Evolutionary conservation across 139 green algal genomes (phyloP), one percentile per base, ranked within the genome.

Genomic region (Mychonastes homosphaera): DNA sequence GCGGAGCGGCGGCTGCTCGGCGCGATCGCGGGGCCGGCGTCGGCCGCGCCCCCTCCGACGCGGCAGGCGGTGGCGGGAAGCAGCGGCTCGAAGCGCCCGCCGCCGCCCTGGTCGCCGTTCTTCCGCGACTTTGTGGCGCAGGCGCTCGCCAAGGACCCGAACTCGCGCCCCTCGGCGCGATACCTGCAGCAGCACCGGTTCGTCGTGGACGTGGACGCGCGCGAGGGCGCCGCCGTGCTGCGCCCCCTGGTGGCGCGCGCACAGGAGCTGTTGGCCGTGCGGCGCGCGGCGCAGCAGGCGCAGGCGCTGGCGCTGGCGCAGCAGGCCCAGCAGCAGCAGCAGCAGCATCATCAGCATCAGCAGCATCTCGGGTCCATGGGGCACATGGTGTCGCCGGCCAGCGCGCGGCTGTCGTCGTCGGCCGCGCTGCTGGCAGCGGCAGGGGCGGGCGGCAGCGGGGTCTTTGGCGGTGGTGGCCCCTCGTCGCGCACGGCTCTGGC

Each of bases 71-170:
- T n/a, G n/a, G n/a, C n/a, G n/a, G n/a, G n/a, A n/a, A n/a, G n/a
- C n/a, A n/a, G n/a, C n/a, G n/a, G n/a, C n/a, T n/a, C n/a, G n/a
- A n/a, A n/a, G n/a, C n/a, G n/a, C n/a, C n/a, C n/a, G 21, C 56
- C 59, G 4, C 79, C 82, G 28, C 38, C 48, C 2, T 95, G 87
- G 87, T 83, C 71, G 41, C 72, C 80, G 8, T 52, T 74, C 8
- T 88, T 96, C 60, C 74, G 87, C 30, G 84, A 94, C 72, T 95
- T 96, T 65, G 47, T 95, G 26, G 64, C 70, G 19, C 78, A 88
- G 55, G 84, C 78, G 67, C 73, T 95, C 38, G 63, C 80, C 3
- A 96, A 96, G 78, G 86, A 86, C 48, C 7, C 27, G 41, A 7
- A 15, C 21, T 39, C 13, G 28, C 75, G 87, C 15, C 86, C 87